Evolutionary conservation across 441 rosid genomes (phyloP).

Genomic region (Gossypium laxum): DNA sequence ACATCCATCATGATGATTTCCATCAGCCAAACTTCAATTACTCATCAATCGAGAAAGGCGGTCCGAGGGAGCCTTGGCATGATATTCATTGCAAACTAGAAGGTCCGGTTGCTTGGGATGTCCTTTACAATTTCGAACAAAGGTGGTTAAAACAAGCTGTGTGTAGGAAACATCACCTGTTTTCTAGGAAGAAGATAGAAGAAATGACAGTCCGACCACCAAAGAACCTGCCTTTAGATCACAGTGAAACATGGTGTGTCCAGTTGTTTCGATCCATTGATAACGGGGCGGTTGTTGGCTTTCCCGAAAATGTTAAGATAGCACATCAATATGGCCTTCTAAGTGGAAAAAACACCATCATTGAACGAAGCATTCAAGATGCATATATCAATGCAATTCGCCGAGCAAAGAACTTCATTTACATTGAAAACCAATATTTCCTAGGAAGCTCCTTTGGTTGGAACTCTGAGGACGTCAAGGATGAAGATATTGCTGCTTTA

Average conservation of each 20-base stretch:
- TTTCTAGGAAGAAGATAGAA: neutral
- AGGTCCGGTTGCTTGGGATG: slow-evolving; percentile 35
- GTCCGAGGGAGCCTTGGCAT: slow-evolving; percentile 41
- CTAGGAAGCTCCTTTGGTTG: slow-evolving; percentile 32
- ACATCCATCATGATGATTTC: neutral
- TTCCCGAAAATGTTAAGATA: slow-evolving; percentile 11
- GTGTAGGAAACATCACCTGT: neutral
- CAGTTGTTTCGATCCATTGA: slow-evolving; percentile 32
- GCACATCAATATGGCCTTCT: slow-evolving; percentile 17
- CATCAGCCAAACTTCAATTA: slow-evolving; percentile 18
- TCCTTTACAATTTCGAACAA: slow-evolving; percentile 30
- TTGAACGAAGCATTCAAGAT: slow-evolving; percentile 32
- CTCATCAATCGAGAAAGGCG: slow-evolving; percentile 24
- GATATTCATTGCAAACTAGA: slow-evolving; percentile 31
- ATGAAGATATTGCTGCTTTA: slow-evolving; percentile 21
- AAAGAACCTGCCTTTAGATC: slow-evolving; percentile 8
- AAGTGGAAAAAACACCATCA: slow-evolving; percentile 20
- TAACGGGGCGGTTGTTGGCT: slow-evolving; percentile 25
- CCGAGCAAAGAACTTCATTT: slow-evolving; percentile 31
- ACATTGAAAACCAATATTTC: slow-evolving; percentile 35
- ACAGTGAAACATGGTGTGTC: slow-evolving; percentile 27
- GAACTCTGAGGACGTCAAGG: slow-evolving; percentile 13
- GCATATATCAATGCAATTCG: slow-evolving; percentile 35
- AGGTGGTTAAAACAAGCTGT: neutral
- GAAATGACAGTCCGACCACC: neutral